phyloP scores from a whole-genome alignment of 2,329 filamentous ascomycete species.

The Fusarium sp. region DNA sequence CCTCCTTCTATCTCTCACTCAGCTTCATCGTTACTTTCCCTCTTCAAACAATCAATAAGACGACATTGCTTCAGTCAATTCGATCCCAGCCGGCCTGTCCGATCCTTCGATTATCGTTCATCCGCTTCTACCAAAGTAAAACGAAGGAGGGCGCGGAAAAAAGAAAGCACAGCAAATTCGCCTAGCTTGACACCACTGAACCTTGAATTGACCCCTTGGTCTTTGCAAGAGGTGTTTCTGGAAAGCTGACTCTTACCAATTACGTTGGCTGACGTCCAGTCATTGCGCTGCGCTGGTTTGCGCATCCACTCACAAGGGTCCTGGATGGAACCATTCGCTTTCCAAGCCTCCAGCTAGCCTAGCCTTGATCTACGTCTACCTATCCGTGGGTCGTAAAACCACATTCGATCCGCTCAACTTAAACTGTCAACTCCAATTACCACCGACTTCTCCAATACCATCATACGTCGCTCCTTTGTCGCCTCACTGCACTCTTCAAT shows the following conservation, averaged over 20 bases:
- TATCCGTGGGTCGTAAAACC: slow-evolving; percentile 44
- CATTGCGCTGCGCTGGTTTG: slow-evolving; percentile 12
- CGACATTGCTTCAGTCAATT: not conserved
- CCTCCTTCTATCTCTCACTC: slow-evolving; percentile 22
- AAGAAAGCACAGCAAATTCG: not conserved
- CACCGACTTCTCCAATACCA: slow-evolving; percentile 16
- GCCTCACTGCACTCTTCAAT: slow-evolving; percentile 7
- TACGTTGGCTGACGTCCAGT: slow-evolving; percentile 10
- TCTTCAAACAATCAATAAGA: slow-evolving; percentile 9
- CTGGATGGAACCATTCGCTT: slow-evolving; percentile 45
- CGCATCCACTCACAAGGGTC: slow-evolving; percentile 40
- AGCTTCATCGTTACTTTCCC: slow-evolving; percentile 2
- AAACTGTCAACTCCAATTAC: slow-evolving; percentile 30
- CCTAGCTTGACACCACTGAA: not conserved
- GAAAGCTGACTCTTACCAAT: slow-evolving; percentile 19
- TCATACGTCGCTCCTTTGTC: slow-evolving; percentile 6
- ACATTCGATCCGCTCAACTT: slow-evolving; percentile 44
- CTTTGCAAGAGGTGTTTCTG: slow-evolving; percentile 19
- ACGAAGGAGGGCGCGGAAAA: not conserved
- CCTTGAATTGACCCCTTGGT: slow-evolving; percentile 10
- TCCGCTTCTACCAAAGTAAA: too few species aligned
- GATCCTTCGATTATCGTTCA: not conserved
- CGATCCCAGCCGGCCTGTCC: not conserved
- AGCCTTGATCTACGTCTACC: slow-evolving; percentile 38
- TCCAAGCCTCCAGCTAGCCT: slow-evolving; percentile 35